Percentiles rank a stretch among this genome's conserved stretches.
Evolutionary conservation across 345 rosid species (phyloP).

Genomic region (Rubroshorea leprosula): DNA sequence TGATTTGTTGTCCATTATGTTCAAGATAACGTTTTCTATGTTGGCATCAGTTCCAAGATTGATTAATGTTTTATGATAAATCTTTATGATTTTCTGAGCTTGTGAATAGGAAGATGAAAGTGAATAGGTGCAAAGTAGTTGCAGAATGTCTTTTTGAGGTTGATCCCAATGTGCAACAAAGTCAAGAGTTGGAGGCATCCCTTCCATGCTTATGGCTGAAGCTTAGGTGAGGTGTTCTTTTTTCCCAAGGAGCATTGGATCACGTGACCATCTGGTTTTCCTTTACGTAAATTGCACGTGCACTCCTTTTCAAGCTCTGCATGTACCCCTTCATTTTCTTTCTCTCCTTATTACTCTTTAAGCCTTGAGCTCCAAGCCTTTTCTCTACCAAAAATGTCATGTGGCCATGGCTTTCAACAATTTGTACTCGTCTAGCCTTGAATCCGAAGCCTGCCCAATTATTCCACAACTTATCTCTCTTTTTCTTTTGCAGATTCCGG

Average conservation of each 20-base stretch:
- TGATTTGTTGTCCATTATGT: neutral
- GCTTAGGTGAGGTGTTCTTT: slow-evolving; percentile 14
- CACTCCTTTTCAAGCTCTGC: slow-evolving; percentile 13
- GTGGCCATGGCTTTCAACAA: slow-evolving; percentile 7
- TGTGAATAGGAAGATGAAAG: neutral
- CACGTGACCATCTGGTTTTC: slow-evolving; percentile 23
- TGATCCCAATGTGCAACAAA: slow-evolving; percentile 32
- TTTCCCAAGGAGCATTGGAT: slow-evolving; percentile 21
- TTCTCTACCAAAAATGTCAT: slow-evolving; percentile 9
- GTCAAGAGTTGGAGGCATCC: slow-evolving; percentile 2
- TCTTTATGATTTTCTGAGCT: neutral
- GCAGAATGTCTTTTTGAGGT: slow-evolving; percentile 34
- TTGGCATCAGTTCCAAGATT: neutral
- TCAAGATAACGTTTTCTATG: slow-evolving; percentile 8
- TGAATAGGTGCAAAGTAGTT: slow-evolving; percentile 1
- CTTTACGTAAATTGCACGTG: slow-evolving; percentile 30
- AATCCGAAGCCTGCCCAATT: slow-evolving; percentile 11
- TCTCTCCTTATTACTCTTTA: too few species aligned
- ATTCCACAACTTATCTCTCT: neutral
- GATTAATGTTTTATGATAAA: neutral
- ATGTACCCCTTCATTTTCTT: slow-evolving; percentile 3
- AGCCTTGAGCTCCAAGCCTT: slow-evolving; percentile 17
- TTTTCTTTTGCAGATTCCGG: slow-evolving; percentile 20
- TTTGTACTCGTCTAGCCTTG: slow-evolving; percentile 10
- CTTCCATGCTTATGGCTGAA: slow-evolving; percentile 19